A percentile compares a stretch with the other conserved stretches of the same genome.
Evolutionary conservation across 148 eudicot species (phyloP).

Genomic region (Spergularia bocconei): DNA sequence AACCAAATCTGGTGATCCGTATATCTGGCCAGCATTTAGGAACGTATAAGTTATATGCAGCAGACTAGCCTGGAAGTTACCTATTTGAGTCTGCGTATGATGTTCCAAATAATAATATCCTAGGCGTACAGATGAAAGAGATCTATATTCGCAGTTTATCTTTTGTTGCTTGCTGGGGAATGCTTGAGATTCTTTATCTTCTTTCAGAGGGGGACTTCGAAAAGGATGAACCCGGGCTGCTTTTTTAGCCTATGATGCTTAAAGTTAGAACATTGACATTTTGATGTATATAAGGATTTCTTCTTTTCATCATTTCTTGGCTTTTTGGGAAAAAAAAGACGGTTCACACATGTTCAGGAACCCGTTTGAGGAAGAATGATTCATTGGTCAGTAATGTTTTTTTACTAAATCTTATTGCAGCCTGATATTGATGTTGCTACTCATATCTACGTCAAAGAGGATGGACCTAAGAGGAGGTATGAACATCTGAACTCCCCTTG

Average conservation of each 20-base stretch:
- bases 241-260: background rate
- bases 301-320: background rate
- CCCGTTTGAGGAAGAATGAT: constrained; percentile 8
- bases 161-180: too few species aligned
- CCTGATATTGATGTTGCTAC: constrained; percentile 82
- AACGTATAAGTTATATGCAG: background rate
- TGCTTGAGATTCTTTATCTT: too few species aligned
- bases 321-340: background rate
- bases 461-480: constrained; percentile 95
- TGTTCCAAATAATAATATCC: background rate
- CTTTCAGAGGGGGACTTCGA: background rate
- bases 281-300: background rate
- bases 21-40: too few species aligned
- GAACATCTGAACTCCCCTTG: constrained; percentile 3
- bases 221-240: background rate
- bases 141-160: too few species aligned
- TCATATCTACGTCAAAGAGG: constrained; percentile 74
- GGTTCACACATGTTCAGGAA: background rate
- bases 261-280: background rate
- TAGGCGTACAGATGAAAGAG: background rate
- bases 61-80: background rate
- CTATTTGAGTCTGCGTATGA: background rate
- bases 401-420: constrained; percentile 37
- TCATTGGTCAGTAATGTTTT: background rate
- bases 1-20: too few species aligned